Evolutionary conservation across 768 basidiomycete species (phyloP).

Genomic region (Suillus occidentalis): DNA sequence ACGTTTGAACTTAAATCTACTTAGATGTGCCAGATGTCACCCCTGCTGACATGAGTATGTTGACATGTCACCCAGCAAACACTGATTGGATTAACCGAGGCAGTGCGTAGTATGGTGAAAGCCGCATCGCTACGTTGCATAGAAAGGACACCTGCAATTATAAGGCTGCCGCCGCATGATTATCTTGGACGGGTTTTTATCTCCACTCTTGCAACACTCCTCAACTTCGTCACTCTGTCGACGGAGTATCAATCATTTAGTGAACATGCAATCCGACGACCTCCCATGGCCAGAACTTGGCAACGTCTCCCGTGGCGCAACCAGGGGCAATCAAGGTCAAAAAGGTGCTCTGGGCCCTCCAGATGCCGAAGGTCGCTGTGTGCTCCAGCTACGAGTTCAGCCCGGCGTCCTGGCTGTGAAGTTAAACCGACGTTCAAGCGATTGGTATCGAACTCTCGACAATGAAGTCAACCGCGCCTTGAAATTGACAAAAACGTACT

Average conservation of each 20-base stretch:
- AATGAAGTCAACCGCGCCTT: slow-evolving; percentile 77
- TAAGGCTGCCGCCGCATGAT: slow-evolving; percentile 34
- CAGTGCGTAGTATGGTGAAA: slow-evolving; percentile 30
- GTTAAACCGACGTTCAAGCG: slow-evolving; percentile 73
- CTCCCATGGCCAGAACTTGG: slow-evolving; percentile 85
- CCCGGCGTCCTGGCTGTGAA: slow-evolving; percentile 78
- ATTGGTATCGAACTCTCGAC: slow-evolving; percentile 81
- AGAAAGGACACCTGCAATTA: slow-evolving; percentile 32
- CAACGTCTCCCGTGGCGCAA: slow-evolving; percentile 82
- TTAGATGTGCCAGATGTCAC: slow-evolving; percentile 28
- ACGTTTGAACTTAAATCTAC: slow-evolving; percentile 6
- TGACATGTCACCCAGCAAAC: slow-evolving; percentile 35
- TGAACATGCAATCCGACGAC: slow-evolving; percentile 59
- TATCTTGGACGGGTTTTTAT: slow-evolving; percentile 36
- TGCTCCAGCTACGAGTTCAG: slow-evolving; percentile 80
- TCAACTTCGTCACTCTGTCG: slow-evolving; percentile 15
- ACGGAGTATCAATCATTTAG: slow-evolving; percentile 6
- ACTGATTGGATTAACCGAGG: slow-evolving; percentile 28
- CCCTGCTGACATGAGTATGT: slow-evolving; percentile 32
- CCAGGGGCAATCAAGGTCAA: slow-evolving; percentile 83
- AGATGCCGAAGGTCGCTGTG: slow-evolving; percentile 72
- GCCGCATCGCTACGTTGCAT: slow-evolving; percentile 36
- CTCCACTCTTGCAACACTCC: slow-evolving; percentile 34
- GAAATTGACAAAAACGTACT: slow-evolving; percentile 83
- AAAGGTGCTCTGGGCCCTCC: slow-evolving; percentile 74